Percentiles rank a stretch among this genome's conserved stretches.
These are phyloP conservation scores for Cnidoscolus chayamansa DNA, from an alignment of 441 rosid genomes.

Conservation along the genomic window DNA sequence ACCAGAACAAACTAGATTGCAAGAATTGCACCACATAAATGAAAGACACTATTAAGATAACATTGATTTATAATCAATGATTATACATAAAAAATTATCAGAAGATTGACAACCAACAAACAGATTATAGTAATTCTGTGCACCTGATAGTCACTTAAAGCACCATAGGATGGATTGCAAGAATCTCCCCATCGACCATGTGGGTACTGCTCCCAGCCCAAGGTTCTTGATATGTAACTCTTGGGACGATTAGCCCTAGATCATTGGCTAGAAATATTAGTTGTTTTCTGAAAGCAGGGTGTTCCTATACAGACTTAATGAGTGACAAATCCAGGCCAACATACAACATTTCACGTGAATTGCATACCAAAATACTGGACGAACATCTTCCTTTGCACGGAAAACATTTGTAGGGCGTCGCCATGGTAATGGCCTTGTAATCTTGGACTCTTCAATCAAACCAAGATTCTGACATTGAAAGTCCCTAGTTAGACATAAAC, in stretches of 20 bases:
- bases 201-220: constrained; percentile 91
- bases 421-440: constrained; percentile 87
- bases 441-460: constrained; percentile 79
- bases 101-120: constrained; percentile 4
- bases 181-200: constrained; percentile 94
- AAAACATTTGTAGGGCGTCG: constrained; percentile 82
- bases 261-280: constrained; percentile 22
- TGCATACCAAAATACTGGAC: constrained; percentile 95
- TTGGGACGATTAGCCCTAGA: constrained; percentile 97
- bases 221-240: constrained; percentile 88
- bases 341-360: background rate
- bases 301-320: background rate
- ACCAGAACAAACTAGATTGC: background rate
- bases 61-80: background rate
- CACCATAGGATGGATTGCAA: constrained; percentile 57
- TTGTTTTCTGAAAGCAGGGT: background rate
- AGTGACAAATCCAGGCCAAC: background rate
- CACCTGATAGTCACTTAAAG: constrained; percentile 54
- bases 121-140: constrained; percentile 2
- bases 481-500: constrained; percentile 19
- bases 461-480: constrained; percentile 78
- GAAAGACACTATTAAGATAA: background rate
- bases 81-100: background rate
- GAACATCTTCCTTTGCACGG: constrained; percentile 90
- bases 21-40: background rate